phyloP scores from a whole-genome alignment of 371 early-diverging fungal genomes.

The Mortierella sp. region DNA sequence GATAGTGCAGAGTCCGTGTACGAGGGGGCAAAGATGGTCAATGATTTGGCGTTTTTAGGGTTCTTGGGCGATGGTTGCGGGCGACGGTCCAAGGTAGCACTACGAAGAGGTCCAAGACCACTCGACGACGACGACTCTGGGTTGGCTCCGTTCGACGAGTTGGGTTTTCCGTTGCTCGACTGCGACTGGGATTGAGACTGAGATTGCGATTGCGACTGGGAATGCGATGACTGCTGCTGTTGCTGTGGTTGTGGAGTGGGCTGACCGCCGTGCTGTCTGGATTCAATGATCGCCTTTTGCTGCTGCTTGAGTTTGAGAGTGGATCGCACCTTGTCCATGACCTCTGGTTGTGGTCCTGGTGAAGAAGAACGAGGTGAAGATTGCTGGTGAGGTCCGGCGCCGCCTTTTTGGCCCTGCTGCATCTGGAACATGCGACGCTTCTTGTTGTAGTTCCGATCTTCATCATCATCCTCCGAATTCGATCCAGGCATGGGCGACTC shows the following conservation, averaged over 20 bases:
- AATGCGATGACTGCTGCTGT: no score
- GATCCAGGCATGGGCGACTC: slow-evolving; percentile 53
- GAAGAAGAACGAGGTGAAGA: slow-evolving; percentile 37
- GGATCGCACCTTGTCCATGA: slow-evolving; percentile 60
- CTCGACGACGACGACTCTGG: slow-evolving; percentile 45
- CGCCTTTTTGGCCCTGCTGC: slow-evolving; percentile 13
- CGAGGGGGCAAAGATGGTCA: slow-evolving; percentile 69
- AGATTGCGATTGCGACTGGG: no score
- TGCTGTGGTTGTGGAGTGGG: slow-evolving; percentile 13
- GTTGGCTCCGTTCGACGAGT: slow-evolving; percentile 20
- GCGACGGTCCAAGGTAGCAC: slow-evolving; percentile 37
- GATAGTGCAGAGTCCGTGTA: slow-evolving; percentile 62
- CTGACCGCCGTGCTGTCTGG: slow-evolving; percentile 36
- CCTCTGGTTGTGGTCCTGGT: slow-evolving; percentile 48
- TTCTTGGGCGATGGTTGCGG: slow-evolving; percentile 50
- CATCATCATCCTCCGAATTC: slow-evolving; percentile 50
- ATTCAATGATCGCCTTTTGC: slow-evolving; percentile 65
- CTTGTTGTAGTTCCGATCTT: slow-evolving; percentile 43
- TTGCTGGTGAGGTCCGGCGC: slow-evolving; percentile 22
- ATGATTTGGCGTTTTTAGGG: slow-evolving; percentile 61
- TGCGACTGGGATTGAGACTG: no score
- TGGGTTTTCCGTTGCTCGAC: slow-evolving; percentile 10
- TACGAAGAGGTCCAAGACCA: slow-evolving; percentile 44
- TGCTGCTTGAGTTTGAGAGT: slow-evolving; percentile 61
- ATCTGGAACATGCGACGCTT: slow-evolving; percentile 35